A percentile compares a stretch with the other conserved stretches of the same genome.
Conservation (phyloP, 2,329 filamentous ascomycete species). For the Fusarium goolgardi region DNA sequence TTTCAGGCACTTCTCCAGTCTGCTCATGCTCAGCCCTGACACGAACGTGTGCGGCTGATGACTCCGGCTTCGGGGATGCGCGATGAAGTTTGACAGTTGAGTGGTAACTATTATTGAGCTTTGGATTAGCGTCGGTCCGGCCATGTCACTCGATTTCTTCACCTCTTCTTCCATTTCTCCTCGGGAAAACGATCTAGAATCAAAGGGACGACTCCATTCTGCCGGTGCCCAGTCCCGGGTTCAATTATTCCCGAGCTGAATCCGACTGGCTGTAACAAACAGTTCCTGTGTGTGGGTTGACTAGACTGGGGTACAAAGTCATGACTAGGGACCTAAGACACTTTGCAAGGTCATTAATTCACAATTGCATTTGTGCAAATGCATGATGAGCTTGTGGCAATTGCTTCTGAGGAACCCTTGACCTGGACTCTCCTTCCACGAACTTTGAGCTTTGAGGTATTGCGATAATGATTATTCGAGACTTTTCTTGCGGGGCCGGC, state of each 20-base stretch:
- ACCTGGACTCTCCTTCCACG: neutral
- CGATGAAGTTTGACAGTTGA: slow-evolving; percentile 8
- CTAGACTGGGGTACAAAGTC: neutral
- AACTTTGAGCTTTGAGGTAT: neutral
- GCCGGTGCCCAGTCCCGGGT: slow-evolving; percentile 28
- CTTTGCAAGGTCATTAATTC: neutral
- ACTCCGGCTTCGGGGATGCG: slow-evolving; percentile 35
- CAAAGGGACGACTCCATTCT: slow-evolving; percentile 29
- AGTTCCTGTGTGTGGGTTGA: slow-evolving; percentile 33
- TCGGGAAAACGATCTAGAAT: slow-evolving; percentile 19
- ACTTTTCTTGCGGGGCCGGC: slow-evolving; percentile 7
- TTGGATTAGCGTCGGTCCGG: slow-evolving; percentile 24
- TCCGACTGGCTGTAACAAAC: slow-evolving; percentile 27
- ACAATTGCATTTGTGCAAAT: neutral
- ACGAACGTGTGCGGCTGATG: slow-evolving; percentile 1
- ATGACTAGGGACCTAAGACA: neutral
- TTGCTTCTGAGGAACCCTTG: neutral
- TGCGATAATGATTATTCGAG: neutral
- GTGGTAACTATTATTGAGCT: neutral
- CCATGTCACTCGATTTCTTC: slow-evolving; percentile 13
- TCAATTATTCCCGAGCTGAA: slow-evolving; percentile 39
- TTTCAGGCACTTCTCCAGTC: slow-evolving; percentile 30
- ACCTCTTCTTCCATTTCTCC: slow-evolving; percentile 24
- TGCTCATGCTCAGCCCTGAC: slow-evolving; percentile 10
- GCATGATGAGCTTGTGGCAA: neutral